These are phyloP conservation scores for Leucocoprinus sp. DNA, from an alignment of 768 basidiomycete species.

Conservation along the genomic window DNA sequence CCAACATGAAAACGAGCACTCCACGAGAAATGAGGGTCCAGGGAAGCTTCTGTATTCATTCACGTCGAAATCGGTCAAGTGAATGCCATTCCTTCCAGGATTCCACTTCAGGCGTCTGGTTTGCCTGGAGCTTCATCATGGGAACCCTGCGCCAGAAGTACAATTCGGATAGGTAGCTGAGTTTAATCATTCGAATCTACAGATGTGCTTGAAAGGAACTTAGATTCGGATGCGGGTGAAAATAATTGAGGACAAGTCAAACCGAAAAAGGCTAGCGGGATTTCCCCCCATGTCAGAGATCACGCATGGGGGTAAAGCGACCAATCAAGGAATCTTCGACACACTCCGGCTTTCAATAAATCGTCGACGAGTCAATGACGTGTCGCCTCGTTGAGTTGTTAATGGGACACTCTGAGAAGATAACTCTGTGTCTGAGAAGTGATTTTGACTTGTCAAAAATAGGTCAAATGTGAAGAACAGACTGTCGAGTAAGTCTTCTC, in stretches of 20 bases:
- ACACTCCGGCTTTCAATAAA: slow-evolving; percentile 2
- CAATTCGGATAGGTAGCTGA: slow-evolving; percentile 29
- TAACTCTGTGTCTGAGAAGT: slow-evolving; percentile 2
- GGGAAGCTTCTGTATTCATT: slow-evolving; percentile 25
- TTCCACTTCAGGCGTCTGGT: slow-evolving; percentile 25
- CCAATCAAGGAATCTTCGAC: background rate
- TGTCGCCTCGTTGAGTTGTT: background rate
- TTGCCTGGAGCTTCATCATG: slow-evolving; percentile 32
- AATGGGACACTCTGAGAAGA: background rate
- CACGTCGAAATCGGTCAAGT: slow-evolving; percentile 24
- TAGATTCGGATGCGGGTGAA: slow-evolving; percentile 26
- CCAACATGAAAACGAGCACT: slow-evolving; percentile 9
- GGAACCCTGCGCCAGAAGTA: slow-evolving; percentile 20
- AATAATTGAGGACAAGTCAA: slow-evolving; percentile 24
- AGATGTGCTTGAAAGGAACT: slow-evolving; percentile 31
- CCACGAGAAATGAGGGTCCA: slow-evolving; percentile 16
- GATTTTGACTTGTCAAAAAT: slow-evolving; percentile 3
- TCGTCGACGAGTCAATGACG: background rate
- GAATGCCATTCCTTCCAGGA: slow-evolving; percentile 20
- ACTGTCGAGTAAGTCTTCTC: no score
- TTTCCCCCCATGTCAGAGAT: slow-evolving; percentile 21
- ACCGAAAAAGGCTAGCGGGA: slow-evolving; percentile 35
- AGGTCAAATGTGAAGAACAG: slow-evolving; percentile 3
- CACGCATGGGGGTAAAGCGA: slow-evolving; percentile 13
- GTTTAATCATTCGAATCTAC: slow-evolving; percentile 26